Conservation (phyloP, 2,329 filamentous ascomycete species). For the Fusarium hostae region DNA sequence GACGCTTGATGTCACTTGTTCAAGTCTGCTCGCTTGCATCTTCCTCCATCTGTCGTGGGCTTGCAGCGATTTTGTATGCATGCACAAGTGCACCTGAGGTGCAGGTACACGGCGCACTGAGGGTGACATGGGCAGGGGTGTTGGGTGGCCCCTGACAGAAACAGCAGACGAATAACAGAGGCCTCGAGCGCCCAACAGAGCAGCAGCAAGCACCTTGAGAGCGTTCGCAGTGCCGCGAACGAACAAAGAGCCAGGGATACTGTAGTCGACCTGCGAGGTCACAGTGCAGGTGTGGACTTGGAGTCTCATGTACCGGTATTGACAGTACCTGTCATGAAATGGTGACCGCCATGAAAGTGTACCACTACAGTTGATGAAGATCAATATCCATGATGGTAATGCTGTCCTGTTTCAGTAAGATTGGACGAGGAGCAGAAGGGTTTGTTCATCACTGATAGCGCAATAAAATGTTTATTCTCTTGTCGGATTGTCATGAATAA, state of each 20-base stretch:
- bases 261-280: constrained; percentile 16
- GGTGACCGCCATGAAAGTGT: constrained; percentile 36
- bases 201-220: constrained; percentile 16
- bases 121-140: constrained; percentile 33
- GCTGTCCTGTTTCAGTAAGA: constrained; percentile 38
- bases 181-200: constrained; percentile 17
- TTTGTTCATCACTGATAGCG: not conserved
- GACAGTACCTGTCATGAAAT: constrained; percentile 29
- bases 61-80: constrained; percentile 33
- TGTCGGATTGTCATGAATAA: constrained; percentile 14
- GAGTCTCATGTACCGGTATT: constrained; percentile 29
- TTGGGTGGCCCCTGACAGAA: constrained; percentile 25
- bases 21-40: constrained; percentile 20
- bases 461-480: not conserved
- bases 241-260: constrained; percentile 28
- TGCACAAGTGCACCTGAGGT: constrained; percentile 42
- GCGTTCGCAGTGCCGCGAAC: constrained; percentile 26
- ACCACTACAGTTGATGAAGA: constrained; percentile 30
- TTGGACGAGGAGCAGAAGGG: constrained; percentile 18
- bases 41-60: constrained; percentile 23
- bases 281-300: constrained; percentile 31
- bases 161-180: constrained; percentile 41
- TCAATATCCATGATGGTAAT: constrained; percentile 34
- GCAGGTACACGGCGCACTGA: constrained; percentile 41
- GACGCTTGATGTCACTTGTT: constrained; percentile 4